Evolutionary conservation across 2,329 filamentous ascomycete genomes (phyloP), one percentile per base, ranked within the genome.

Genomic region (Penicillium rolfsii): DNA sequence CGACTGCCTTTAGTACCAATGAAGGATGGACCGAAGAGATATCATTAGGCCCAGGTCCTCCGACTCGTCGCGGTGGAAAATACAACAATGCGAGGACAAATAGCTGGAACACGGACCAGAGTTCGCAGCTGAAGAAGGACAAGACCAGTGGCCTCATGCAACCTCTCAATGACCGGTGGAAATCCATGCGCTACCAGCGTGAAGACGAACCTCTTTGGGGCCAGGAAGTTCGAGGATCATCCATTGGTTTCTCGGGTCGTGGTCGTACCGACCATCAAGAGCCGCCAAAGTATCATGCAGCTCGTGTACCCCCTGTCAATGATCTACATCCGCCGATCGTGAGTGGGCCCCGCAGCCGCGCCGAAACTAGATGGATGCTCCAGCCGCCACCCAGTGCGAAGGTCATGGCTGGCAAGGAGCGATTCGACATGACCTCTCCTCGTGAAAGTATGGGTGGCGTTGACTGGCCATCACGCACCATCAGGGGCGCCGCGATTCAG

Each of bases 121-220:
- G 46, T 26, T 69, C 66, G 50, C 70, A 74, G 43, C 72, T 74
- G 28, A 77, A 80, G 52, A 82, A 61, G 80, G 85, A 67, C 81
- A 86, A 70, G 76, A 74, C 57, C 75, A 76, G 33, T 75, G 55
- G 64, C 19, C 57, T 74, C 26, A 75, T 67, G 67, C 70, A 75
- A 28, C 69, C 71, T 19, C 59, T 76, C 16, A 72, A 72, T n/a
- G 85, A 86, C 52, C 88, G 88, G 52, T 93, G 90, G 90, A 94
- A 95, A 71, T 83, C 83, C 69, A 88, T 87, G 75, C 85, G 89
- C 63, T 93, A 96, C 74, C 91, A 97, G 75, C 84, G 93, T 57
- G 91, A 95, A 73, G 93, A 97, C 66, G 93, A 97, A 77, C 88
- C 91, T 65, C 82, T 96, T 5, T 96, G 91, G 91, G 91, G 91